A percentile compares a stretch with the other conserved stretches of the same genome.
phyloP scores from a whole-genome alignment of 2,329 filamentous ascomycete species.

The Aspergillus brasiliensis region DNA sequence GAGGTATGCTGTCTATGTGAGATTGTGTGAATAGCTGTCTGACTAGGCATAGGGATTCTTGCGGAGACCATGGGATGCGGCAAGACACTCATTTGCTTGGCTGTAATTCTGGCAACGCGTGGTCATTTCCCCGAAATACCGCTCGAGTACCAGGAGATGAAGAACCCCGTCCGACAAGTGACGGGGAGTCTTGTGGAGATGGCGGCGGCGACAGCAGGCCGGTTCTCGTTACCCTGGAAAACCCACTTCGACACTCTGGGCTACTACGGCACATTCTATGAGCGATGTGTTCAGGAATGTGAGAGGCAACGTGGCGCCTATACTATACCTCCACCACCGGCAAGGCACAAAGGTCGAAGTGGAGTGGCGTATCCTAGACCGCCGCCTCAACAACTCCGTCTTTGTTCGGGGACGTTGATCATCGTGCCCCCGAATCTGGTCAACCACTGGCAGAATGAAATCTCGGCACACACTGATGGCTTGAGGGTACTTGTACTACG shows the following conservation, averaged over 20 bases:
- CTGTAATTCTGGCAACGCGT: conserved; percentile 74
- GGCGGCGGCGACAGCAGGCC: conserved; percentile 70
- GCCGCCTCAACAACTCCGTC: conserved; percentile 53
- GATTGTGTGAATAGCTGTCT: not conserved
- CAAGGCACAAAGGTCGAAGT: conserved; percentile 43
- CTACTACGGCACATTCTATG: conserved; percentile 53
- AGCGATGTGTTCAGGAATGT: conserved; percentile 59
- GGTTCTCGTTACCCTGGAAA: conserved; percentile 71
- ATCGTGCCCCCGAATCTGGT: conserved; percentile 83
- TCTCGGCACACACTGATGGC: conserved; percentile 71
- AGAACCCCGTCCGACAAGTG: conserved; percentile 45
- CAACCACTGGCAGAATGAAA: conserved; percentile 81
- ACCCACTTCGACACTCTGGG: conserved; percentile 59
- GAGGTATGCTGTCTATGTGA: conserved; percentile 55
- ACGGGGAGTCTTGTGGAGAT: conserved; percentile 72
- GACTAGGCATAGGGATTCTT: conserved; percentile 38
- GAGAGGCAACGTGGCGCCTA: conserved; percentile 63
- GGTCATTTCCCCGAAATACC: conserved; percentile 68
- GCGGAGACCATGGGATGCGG: conserved; percentile 61
- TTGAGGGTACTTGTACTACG: conserved; percentile 68
- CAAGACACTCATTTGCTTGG: conserved; percentile 85
- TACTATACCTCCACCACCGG: conserved; percentile 51
- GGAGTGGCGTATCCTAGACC: conserved; percentile 43
- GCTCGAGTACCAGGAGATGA: conserved; percentile 56
- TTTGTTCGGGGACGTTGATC: conserved; percentile 72